Conservation (phyloP, 1,284 basidiomycete genomes). For the Garcileccinum viscosum region DNA sequence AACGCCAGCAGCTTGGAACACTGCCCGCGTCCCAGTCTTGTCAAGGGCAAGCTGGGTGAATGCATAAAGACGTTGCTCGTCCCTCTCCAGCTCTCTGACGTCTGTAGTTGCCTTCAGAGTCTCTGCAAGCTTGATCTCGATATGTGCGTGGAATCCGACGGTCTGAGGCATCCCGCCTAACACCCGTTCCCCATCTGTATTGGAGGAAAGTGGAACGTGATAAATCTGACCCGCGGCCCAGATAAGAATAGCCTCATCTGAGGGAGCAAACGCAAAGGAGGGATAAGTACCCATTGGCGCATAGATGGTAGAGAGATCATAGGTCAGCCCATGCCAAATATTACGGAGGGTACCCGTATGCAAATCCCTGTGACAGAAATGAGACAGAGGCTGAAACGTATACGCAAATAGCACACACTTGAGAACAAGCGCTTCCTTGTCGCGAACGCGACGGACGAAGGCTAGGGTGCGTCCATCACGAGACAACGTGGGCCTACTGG, state of each 20-base stretch:
- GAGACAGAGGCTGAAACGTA: not conserved
- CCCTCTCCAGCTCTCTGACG: constrained; percentile 58
- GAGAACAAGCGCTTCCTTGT: constrained; percentile 72
- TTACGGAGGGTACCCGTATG: constrained; percentile 66
- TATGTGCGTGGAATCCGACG: constrained; percentile 64
- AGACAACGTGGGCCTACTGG: constrained; percentile 75
- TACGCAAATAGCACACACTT: constrained; percentile 51
- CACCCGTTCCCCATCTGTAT: constrained; percentile 51
- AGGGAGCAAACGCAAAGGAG: constrained; percentile 64
- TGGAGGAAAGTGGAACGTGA: constrained; percentile 58
- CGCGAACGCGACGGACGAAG: constrained; percentile 74
- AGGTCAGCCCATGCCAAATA: constrained; percentile 72
- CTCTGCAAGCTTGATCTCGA: constrained; percentile 68
- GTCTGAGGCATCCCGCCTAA: constrained; percentile 55
- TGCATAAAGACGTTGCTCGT: constrained; percentile 60
- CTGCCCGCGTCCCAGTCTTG: constrained; percentile 54
- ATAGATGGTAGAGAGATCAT: constrained; percentile 65
- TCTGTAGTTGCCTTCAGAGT: constrained; percentile 57
- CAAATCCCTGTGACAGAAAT: constrained; percentile 57
- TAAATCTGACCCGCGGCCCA: constrained; percentile 77
- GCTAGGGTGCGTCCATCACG: constrained; percentile 70
- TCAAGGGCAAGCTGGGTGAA: constrained; percentile 67
- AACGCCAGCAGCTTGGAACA: constrained; percentile 71
- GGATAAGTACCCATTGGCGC: constrained; percentile 81
- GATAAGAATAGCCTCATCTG: constrained; percentile 67